Base-by-base conservation (phyloP, 139 green algal genomes). In the Chlorella sp. region DNA sequence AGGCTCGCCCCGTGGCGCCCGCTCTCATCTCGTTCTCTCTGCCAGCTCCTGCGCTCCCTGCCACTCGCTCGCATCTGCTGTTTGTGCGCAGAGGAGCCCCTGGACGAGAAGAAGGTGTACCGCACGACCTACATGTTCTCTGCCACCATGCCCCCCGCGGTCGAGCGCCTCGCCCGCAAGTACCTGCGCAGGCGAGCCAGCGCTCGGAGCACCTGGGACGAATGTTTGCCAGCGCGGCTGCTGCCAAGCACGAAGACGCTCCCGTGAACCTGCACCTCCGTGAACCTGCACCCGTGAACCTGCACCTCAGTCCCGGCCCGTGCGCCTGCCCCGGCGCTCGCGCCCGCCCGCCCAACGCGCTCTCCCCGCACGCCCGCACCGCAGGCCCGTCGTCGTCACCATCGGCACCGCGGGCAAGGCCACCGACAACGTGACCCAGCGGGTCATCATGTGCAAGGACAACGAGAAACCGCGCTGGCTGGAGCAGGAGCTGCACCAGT, bases 41-140 rank as follows among this genome's bases (percentile, higher is more conserved):
- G 45, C 45, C 11, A 53, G 45, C 45, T 53, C 45, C 11, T 23
- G 53, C 14, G 17, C 53, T 60, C 2, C 29, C 61, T 35, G n/a
- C n/a, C n/a, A n/a, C n/a, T n/a, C n/a, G n/a, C n/a, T n/a, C n/a
- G n/a, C n/a, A n/a, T n/a, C n/a, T n/a, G n/a, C n/a, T n/a, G n/a
- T n/a, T n/a, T n/a, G n/a, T 27, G 21, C 27, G 56, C 70, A 69
- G 77, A 73, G 17, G 84, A 75, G 69, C 42, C 73, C 53, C 79
- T 94, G 58, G 91, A 94, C 38, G 59, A 72, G 14, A 77, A 83
- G 59, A 74, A 74, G 21, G 74, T 92, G 60, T 99, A 98, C 86
- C 87, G 96, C 76, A 98, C 92, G n/a, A 99, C 96, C 33, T 98
- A 98, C 87, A 99, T 99, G 96, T 99, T 99, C 82, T 87, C 73